Conservation (phyloP, 2,329 filamentous ascomycete species). For the Chrysoporthe cubensis region DNA sequence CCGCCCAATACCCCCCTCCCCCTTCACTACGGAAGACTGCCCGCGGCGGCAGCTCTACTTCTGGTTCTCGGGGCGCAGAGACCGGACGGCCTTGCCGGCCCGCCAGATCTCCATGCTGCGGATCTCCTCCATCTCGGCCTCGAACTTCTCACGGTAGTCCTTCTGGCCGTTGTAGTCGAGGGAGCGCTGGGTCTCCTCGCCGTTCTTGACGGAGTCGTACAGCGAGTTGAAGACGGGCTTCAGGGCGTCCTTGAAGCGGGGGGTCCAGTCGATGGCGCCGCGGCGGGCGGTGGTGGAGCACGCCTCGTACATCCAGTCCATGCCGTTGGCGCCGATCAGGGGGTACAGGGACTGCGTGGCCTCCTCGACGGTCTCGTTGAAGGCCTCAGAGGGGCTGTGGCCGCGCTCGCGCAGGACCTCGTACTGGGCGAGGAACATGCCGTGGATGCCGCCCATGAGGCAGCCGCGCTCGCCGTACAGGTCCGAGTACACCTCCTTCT, state of each 20-base stretch:
- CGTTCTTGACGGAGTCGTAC: conserved; percentile 89
- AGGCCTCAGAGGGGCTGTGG: conserved; percentile 96
- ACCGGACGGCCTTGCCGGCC: conserved; percentile 94
- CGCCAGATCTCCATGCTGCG: conserved; percentile 98
- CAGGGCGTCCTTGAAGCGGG: conserved; percentile 94
- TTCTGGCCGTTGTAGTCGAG: conserved; percentile 95
- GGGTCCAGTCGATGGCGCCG: conserved; percentile 98
- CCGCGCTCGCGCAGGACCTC: conserved; percentile 99
- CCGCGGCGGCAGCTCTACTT: conserved; percentile 56
- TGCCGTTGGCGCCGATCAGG: conserved; percentile 93
- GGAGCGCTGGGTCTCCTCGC: conserved; percentile 92
- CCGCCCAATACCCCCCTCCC: neutral
- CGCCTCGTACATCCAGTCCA: conserved; percentile 99
- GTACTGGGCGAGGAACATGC: conserved; percentile 99
- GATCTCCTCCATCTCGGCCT: conserved; percentile 99
- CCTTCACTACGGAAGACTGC: neutral
- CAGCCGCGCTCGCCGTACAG: conserved; percentile 99
- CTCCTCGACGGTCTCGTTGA: conserved; percentile 99
- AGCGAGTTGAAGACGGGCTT: conserved; percentile 99
- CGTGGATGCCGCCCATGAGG: conserved; percentile 99
- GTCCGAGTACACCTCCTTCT: conserved; percentile 99
- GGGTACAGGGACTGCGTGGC: conserved; percentile 98
- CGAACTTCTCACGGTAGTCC: conserved; percentile 96
- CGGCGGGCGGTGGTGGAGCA: conserved; percentile 98
- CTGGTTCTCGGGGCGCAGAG: conserved; percentile 85